phyloP scores from a whole-genome alignment of 768 basidiomycete genomes.

The Leccinum longicurvipes region DNA sequence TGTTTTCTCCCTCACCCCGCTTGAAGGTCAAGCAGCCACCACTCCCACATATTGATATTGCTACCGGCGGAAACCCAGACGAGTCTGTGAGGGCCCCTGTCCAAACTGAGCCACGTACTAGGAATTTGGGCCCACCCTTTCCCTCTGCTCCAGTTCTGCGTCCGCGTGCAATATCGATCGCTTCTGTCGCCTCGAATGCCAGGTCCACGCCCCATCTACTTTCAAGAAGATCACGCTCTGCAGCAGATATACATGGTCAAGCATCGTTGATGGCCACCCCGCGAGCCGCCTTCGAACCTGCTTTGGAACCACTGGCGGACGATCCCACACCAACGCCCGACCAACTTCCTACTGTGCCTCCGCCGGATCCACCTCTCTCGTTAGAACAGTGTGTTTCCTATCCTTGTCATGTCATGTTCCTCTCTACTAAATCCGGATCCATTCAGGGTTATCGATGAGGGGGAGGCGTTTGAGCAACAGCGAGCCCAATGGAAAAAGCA shows the following conservation, averaged over 20 bases:
- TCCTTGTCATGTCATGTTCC: not conserved
- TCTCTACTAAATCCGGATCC: not conserved
- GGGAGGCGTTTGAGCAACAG: constrained; percentile 55
- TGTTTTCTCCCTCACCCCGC: constrained; percentile 73
- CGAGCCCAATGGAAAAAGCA: constrained; percentile 65
- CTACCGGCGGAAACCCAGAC: constrained; percentile 35
- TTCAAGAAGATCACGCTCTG: constrained; percentile 23
- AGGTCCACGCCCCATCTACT: constrained; percentile 1
- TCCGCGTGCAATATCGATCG: constrained; percentile 21
- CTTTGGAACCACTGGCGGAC: constrained; percentile 17
- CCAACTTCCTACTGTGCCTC: constrained; percentile 41
- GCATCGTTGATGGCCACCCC: constrained; percentile 4
- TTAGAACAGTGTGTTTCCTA: constrained; percentile 39
- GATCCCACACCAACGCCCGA: constrained; percentile 7
- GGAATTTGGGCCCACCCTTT: constrained; percentile 2
- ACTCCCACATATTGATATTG: constrained; percentile 7
- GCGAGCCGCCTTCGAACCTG: constrained; percentile 14
- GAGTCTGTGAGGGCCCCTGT: constrained; percentile 51
- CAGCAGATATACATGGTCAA: constrained; percentile 15
- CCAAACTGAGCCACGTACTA: constrained; percentile 6
- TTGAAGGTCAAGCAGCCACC: constrained; percentile 48
- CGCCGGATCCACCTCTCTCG: constrained; percentile 59
- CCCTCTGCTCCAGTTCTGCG: constrained; percentile 12
- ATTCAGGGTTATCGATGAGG: constrained; percentile 64
- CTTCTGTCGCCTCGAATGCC: not conserved